Evolutionary conservation across 2,329 filamentous ascomycete genomes (phyloP).

Genomic region (Fusarium domesticum): DNA sequence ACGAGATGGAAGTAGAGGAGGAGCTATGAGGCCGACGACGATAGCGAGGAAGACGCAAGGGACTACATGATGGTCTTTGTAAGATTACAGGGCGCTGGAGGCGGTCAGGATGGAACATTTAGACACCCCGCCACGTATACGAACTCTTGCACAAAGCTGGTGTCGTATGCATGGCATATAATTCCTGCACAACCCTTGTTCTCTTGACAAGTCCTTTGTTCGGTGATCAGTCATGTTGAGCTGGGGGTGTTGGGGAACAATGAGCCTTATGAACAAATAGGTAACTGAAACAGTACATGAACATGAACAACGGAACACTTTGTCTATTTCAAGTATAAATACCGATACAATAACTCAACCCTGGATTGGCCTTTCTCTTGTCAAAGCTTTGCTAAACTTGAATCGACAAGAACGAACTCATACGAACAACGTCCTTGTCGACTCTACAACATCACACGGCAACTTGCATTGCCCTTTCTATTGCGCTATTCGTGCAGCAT

Average conservation of each 20-base stretch:
- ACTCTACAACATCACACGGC: too few relatives aligned
- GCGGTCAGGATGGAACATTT: constrained; percentile 29
- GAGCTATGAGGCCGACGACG: constrained; percentile 36
- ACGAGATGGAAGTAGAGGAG: constrained; percentile 70
- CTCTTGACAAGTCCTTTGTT: background rate
- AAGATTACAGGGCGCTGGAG: constrained; percentile 34
- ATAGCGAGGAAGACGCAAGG: constrained; percentile 12
- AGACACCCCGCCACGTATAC: constrained; percentile 27
- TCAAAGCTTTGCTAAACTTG: too few relatives aligned
- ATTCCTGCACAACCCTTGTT: constrained; percentile 10
- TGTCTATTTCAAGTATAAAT: too few relatives aligned
- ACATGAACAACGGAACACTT: background rate
- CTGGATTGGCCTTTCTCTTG: too few relatives aligned
- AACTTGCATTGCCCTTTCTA: too few relatives aligned
- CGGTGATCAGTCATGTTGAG: background rate
- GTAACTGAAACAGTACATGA: background rate
- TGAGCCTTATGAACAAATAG: background rate
- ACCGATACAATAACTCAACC: too few relatives aligned
- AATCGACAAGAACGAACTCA: too few relatives aligned
- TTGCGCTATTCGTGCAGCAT: too few relatives aligned
- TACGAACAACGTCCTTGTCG: too few relatives aligned
- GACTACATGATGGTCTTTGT: constrained; percentile 28
- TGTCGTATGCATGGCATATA: constrained; percentile 23
- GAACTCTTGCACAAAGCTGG: constrained; percentile 23
- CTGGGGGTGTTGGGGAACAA: background rate